phyloP scores from a whole-genome alignment of 805 yeast species.

The Suhomyces sp. region DNA sequence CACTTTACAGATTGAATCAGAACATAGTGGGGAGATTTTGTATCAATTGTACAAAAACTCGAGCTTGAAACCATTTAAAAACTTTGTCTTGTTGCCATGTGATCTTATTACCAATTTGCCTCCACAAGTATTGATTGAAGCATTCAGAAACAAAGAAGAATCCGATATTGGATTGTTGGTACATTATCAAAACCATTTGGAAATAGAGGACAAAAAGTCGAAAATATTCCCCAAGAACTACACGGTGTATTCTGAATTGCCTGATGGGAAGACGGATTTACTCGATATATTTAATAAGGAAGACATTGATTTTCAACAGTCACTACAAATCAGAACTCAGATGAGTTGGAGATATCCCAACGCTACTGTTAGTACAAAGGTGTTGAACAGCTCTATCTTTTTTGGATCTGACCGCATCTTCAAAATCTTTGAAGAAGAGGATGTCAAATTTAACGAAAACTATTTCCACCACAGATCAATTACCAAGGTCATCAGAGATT shows the following conservation, averaged over 20 bases:
- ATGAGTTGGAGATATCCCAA: conserved; percentile 87
- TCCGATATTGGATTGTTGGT: conserved; percentile 71
- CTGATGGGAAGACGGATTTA: conserved; percentile 46
- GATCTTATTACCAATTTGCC: conserved; percentile 92
- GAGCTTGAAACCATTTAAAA: conserved; percentile 31
- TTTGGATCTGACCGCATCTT: conserved; percentile 49
- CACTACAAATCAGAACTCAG: conserved; percentile 76
- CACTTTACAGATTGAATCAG: conserved; percentile 38
- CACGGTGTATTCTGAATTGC: conserved; percentile 57
- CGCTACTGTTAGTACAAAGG: conserved; percentile 69
- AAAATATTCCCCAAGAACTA: conserved; percentile 60
- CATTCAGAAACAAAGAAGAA: conserved; percentile 69
- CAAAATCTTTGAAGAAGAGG: conserved; percentile 45
- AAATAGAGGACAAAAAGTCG: conserved; percentile 72
- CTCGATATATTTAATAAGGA: conserved; percentile 73
- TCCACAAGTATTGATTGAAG: conserved; percentile 83
- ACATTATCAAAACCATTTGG: conserved; percentile 72
- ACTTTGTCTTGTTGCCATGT: conserved; percentile 84
- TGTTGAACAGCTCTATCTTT: conserved; percentile 69
- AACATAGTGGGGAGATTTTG: conserved; percentile 63
- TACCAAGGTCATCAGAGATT: conserved; percentile 73
- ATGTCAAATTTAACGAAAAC: conserved; percentile 31
- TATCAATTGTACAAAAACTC: conserved; percentile 45
- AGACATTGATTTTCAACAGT: conserved; percentile 68
- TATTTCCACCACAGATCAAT: conserved; percentile 50